Base-by-base conservation (phyloP, 208 protist genomes). In the Sergeia podlipaevii region DNA sequence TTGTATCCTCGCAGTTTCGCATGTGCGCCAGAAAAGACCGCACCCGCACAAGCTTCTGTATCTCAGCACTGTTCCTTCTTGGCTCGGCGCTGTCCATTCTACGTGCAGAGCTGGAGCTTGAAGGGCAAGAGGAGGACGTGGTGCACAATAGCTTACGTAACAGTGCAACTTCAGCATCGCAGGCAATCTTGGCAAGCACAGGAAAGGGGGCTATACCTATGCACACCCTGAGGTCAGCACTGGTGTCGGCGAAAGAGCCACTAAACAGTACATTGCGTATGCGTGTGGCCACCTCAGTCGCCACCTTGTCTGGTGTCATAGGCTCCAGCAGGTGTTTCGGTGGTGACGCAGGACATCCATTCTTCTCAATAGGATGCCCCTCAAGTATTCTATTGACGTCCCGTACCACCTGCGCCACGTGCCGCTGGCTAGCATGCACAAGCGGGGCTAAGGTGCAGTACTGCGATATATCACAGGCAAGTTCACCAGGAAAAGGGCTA, bases 171-270 rank as follows among this genome's bases (percentile, higher is more conserved):
- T 85, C 71, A 1, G 52, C 75, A 24, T 91, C 81, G 55, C 88
- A 91, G 23, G 84, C 88, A 29, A 95, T 76, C 71, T 95, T 95
- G 5, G 88, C 83, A n/a, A 89, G 28, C 13, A 85, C 70, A 1
- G 81, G 65, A 0, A 70, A 83, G 2, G 57, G 62, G 0, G 77
- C 85, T 0, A 92, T 62, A 28, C 88, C 88, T 11, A 89, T 76
- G 54, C 76, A 88, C 15, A 91, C 70, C 4, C 69, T 60, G 34
- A 75, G 39, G 39, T 15, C 11, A n/a, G 10, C 20, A 3, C 17
- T 37, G 18, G 38, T 58, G 24, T 60, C 54, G 43, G 17, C 24
- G 6, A 20, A 4, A 10, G n/a, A 6, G n/a, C 6, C 45, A 60
- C 43, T 27, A 27, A 83, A 55, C 6, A 84, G 48, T 8, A 79